Percentiles rank a stretch among this genome's conserved stretches.
Conservation (phyloP, 257 asterid genomes). For the Salvia hispanica region DNA sequence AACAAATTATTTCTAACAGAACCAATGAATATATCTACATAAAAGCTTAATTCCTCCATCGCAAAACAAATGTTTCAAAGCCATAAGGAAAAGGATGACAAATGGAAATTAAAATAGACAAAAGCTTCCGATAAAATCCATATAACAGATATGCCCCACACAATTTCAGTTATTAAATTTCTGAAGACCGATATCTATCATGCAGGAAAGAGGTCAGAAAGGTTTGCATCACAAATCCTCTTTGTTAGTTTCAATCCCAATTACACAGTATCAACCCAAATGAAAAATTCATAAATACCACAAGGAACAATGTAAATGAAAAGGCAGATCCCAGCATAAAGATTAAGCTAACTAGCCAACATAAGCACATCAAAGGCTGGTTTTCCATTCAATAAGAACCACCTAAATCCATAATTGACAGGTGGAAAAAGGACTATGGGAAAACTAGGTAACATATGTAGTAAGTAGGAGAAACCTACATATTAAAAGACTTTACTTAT, state of each 20-base stretch:
- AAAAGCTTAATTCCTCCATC: neutral
- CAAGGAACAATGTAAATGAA: neutral
- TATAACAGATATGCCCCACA: neutral
- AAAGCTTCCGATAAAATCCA: neutral
- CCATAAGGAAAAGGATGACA: neutral
- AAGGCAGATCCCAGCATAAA: neutral
- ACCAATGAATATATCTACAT: neutral
- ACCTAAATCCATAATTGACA: neutral
- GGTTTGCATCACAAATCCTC: neutral
- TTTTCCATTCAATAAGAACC: neutral
- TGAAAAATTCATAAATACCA: neutral
- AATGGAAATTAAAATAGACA: neutral
- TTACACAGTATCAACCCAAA: too few species aligned
- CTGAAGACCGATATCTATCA: neutral
- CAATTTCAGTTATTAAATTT: neutral
- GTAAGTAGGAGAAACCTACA: neutral
- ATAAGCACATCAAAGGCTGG: neutral
- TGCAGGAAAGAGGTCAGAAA: neutral
- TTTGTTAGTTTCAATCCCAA: neutral
- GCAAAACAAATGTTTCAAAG: neutral
- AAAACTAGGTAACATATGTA: neutral
- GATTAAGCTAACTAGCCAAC: neutral
- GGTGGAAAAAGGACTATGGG: neutral
- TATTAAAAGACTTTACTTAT: too few species aligned
- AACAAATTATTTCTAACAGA: conserved; percentile 9